Conservation (phyloP, 306 rosid genomes). For the Fagus sylvatica region DNA sequence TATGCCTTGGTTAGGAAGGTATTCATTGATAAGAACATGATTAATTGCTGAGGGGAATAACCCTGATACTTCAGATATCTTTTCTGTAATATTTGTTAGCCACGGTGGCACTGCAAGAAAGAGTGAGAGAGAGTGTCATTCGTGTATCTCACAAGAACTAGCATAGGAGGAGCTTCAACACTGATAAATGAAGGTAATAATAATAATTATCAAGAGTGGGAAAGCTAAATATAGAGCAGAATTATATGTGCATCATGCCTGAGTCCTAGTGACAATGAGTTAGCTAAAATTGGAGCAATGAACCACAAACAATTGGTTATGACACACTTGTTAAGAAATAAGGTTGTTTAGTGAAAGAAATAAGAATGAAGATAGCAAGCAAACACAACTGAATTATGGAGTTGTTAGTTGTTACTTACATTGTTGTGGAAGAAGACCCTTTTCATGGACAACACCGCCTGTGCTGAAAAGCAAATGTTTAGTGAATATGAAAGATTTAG, state of each 20-base stretch:
- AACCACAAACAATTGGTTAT: not conserved
- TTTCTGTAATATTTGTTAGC: slow-evolving; percentile 68
- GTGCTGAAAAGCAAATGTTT: slow-evolving; percentile 21
- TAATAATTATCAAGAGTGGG: not conserved
- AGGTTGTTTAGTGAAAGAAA: not conserved
- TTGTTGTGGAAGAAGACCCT: slow-evolving; percentile 82
- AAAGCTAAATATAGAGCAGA: not conserved
- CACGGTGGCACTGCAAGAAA: slow-evolving; percentile 72
- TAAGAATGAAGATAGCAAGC: not conserved
- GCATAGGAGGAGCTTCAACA: not conserved
- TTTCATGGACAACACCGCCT: slow-evolving; percentile 94
- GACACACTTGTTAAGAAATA: not conserved
- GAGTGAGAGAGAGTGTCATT: not conserved
- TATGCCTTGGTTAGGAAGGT: slow-evolving; percentile 85
- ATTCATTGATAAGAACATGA: slow-evolving; percentile 92
- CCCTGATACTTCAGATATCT: slow-evolving; percentile 55
- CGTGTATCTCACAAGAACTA: not conserved
- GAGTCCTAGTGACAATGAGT: not conserved
- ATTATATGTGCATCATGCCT: not conserved
- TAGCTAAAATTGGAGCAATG: not conserved
- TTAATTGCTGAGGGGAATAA: slow-evolving; percentile 74
- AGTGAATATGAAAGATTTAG: slow-evolving; percentile 22
- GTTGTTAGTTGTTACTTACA: slow-evolving; percentile 48
- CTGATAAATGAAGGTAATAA: not conserved
- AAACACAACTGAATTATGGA: not conserved